Conservation (phyloP, 345 rosid genomes). For the Theobroma cacao region DNA sequence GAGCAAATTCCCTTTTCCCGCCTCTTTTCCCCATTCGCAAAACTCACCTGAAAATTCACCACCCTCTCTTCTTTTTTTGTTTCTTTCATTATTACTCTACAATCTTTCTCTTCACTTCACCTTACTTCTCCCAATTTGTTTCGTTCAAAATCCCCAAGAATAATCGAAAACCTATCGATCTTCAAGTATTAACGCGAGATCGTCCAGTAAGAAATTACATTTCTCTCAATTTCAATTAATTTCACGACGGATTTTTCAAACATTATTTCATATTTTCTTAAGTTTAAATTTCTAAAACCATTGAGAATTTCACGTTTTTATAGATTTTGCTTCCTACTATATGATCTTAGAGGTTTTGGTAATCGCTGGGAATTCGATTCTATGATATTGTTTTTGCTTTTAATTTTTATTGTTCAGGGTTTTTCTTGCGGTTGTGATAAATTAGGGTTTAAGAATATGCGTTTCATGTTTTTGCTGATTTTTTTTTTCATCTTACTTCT, state of each 20-base stretch:
- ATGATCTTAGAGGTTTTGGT: not conserved
- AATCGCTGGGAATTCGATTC: not conserved
- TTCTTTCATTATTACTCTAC: not conserved
- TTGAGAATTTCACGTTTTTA: not conserved
- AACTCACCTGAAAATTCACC: not conserved
- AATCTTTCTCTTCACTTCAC: not conserved
- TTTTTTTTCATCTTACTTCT: not conserved
- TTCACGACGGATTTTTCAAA: not conserved
- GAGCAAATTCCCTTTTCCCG: slow-evolving; percentile 5
- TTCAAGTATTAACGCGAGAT: not conserved
- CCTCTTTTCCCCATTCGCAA: not conserved
- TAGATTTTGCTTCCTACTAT: not conserved
- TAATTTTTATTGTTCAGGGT: not conserved
- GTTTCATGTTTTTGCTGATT: not conserved
- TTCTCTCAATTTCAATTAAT: not conserved
- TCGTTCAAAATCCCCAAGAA: not conserved
- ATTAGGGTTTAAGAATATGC: not conserved
- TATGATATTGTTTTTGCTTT: not conserved
- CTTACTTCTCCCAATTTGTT: not conserved
- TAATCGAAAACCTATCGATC: not conserved
- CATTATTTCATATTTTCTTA: not conserved
- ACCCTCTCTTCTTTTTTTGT: not conserved
- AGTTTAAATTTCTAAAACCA: not conserved
- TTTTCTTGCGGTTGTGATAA: not conserved
- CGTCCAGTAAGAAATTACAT: not conserved